A percentile compares a stretch with the other conserved stretches of the same genome.
These are phyloP conservation scores for Phalaenopsis aphrodite DNA, from an alignment of 106 monocot genomes.

Conservation along the genomic window DNA sequence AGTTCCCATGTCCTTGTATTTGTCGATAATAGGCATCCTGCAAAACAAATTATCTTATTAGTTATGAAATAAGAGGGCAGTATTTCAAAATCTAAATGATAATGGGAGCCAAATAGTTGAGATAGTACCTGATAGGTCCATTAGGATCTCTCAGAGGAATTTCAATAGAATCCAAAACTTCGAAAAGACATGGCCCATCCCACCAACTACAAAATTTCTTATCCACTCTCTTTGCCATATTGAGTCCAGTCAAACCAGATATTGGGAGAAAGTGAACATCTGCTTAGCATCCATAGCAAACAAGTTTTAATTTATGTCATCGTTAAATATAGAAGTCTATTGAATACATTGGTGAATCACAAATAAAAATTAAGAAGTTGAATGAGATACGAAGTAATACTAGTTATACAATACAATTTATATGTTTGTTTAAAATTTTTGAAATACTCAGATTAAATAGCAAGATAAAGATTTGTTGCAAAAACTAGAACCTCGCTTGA, in stretches of 20 bases:
- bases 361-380: background rate
- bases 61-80: background rate
- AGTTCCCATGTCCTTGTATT: slow-evolving; percentile 98
- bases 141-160: slow-evolving; percentile 86
- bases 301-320: background rate
- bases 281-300: slow-evolving; percentile 16
- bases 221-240: slow-evolving; percentile 63
- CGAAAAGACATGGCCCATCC: slow-evolving; percentile 86
- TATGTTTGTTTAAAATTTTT: background rate
- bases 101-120: background rate
- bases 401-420: background rate
- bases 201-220: slow-evolving; percentile 79
- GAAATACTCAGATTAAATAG: background rate
- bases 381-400: background rate
- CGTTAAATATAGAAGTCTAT: no score
- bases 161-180: slow-evolving; percentile 75
- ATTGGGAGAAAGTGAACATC: slow-evolving; percentile 97
- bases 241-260: slow-evolving; percentile 79
- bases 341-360: no score
- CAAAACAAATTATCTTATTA: background rate
- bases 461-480: background rate
- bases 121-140: slow-evolving; percentile 57
- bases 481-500: no score
- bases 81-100: background rate
- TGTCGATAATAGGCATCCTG: slow-evolving; percentile 98